These are phyloP conservation scores for Phytophthora fragariae DNA, from an alignment of 352 stramenopile species.

Conservation along the genomic window DNA sequence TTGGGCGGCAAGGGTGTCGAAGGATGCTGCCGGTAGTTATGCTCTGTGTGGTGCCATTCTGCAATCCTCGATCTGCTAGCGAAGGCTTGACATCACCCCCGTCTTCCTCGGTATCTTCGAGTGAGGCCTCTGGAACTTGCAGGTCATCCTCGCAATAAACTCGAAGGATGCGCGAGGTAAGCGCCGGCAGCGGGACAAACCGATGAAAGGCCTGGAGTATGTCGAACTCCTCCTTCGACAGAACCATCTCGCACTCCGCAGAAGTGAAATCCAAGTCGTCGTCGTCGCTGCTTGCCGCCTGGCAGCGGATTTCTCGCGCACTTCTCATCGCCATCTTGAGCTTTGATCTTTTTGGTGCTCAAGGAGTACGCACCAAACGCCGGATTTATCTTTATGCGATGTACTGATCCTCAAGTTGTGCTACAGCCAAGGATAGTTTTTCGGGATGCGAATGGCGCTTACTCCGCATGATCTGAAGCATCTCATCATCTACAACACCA, in stretches of 20 bases:
- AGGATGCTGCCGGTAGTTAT: constrained; percentile 38
- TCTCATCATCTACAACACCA: neutral
- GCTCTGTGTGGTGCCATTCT: neutral
- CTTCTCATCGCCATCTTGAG: constrained; percentile 20
- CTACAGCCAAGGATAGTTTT: neutral
- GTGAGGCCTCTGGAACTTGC: constrained; percentile 44
- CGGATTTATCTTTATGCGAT: constrained; percentile 22
- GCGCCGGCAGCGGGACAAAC: constrained; percentile 59
- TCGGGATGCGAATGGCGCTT: neutral
- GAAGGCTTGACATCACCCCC: constrained; percentile 1
- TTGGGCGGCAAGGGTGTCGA: constrained; percentile 44
- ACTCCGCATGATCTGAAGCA: neutral
- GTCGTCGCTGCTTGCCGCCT: constrained; percentile 8
- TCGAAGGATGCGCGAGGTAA: constrained; percentile 60
- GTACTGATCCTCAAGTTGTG: constrained; percentile 2
- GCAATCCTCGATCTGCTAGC: neutral
- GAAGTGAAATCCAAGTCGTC: constrained; percentile 16
- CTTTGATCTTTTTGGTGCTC: neutral
- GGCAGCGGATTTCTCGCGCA: constrained; percentile 20
- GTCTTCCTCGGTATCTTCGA: constrained; percentile 3
- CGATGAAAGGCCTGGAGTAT: constrained; percentile 65
- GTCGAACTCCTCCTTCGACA: constrained; percentile 63
- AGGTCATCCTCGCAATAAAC: constrained; percentile 66
- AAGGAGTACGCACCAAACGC: neutral
- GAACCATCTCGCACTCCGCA: constrained; percentile 48